Evolutionary conservation across 1,139 yeast genomes (phyloP), one percentile per base, ranked within the genome.

Genomic region (Saccharomyces pastorianus): DNA sequence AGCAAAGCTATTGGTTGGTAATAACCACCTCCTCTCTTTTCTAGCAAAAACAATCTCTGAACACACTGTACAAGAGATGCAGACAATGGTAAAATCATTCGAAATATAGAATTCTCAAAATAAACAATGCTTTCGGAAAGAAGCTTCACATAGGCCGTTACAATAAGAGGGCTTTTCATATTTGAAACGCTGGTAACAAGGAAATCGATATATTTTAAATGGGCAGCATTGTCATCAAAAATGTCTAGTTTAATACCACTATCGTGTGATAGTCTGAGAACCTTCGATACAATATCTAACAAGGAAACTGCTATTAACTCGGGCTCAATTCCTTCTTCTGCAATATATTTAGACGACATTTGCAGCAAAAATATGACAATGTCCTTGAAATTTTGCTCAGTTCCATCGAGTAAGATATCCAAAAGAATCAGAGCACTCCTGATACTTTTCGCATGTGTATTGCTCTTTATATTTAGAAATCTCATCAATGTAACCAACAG

Each of bases 391-490:
- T 78, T 76, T 0, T 72, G 53, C 60, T 85, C 90, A 26, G 77
- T 73, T 0, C 88, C 90, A 56, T 79, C 80, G 0, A 83, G 61
- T 32, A 85, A 62, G 2, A 73, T 57, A 41, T 74, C 74, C 47
- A 81, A 65, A 6, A 84, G 60, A 7, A 74, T 72, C 50, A 84
- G 69, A 2, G 69, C 62, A 49, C 72, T 65, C 34, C 70, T 65
- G n/a, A 72, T 66, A 42, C 73, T 67, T 29, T 59, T 66, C 0
- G 73, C 66, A 50, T 70, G 65, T 9, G 54, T 54, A 50, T 68
- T 69, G 46, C 66, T 55, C 49, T 62, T 55, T 6, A 60, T 56
- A 3, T 63, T 59, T 48, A 84, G 63, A 53, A 82, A 81, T 51
- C 74, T 78, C 50, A 75, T 69, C n/a, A 83, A 61, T 1, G 80